These are phyloP conservation scores for Penicillium bovifimosum DNA, from an alignment of 495 filamentous ascomycete species.

Conservation along the genomic window DNA sequence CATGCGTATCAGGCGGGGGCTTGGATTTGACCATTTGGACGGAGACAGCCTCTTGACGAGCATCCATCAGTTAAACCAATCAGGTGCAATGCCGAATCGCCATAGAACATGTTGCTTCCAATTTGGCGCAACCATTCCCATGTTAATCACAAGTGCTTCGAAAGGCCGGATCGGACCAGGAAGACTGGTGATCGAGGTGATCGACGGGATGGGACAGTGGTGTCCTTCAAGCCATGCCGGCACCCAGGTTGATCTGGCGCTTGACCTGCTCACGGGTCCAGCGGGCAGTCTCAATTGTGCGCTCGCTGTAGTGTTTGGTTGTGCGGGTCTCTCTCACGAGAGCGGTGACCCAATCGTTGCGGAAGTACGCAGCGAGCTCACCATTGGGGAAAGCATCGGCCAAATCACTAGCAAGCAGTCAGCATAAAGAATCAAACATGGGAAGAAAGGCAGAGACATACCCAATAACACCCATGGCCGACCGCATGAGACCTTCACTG, in stretches of 20 bases:
- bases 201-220: conserved; percentile 10
- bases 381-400: conserved; percentile 90
- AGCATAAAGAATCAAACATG: conserved; percentile 23
- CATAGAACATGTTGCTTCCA: background rate
- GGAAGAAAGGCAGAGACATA: conserved; percentile 40
- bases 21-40: background rate
- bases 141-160: background rate
- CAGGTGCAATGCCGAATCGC: background rate
- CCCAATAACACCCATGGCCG: conserved; percentile 95
- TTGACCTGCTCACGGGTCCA: conserved; percentile 98
- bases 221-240: conserved; percentile 34
- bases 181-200: conserved; percentile 3
- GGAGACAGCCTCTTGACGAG: background rate
- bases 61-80: background rate
- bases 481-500: conserved; percentile 85
- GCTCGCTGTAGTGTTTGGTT: conserved; percentile 74
- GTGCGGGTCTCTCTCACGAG: conserved; percentile 83
- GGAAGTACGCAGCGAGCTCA: conserved; percentile 76
- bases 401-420: conserved; percentile 63
- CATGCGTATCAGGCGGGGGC: conserved; percentile 8
- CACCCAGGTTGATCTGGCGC: conserved; percentile 62
- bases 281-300: conserved; percentile 88
- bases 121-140: background rate
- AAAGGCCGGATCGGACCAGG: background rate
- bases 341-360: conserved; percentile 78